Conservation (phyloP, 2,329 filamentous ascomycete genomes). For the Incumbomyces lentus region DNA sequence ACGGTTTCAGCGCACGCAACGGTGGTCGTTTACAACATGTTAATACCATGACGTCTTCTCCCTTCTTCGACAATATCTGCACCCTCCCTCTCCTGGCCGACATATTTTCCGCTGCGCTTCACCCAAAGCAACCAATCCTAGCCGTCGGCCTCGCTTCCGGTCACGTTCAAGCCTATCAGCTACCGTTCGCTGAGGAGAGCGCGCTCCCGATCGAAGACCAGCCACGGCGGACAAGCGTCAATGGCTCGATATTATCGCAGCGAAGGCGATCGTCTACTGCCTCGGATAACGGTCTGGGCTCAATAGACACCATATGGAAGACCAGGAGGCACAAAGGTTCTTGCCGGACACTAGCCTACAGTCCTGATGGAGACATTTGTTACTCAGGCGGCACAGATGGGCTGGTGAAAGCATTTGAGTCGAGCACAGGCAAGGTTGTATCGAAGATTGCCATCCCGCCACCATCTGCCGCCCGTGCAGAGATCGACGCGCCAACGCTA, state of each 20-base stretch:
- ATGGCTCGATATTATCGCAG: conserved; percentile 16
- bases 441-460: conserved; percentile 71
- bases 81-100: conserved; percentile 76
- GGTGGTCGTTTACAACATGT: neutral
- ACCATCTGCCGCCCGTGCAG: conserved; percentile 6
- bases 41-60: conserved; percentile 6
- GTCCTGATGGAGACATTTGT: conserved; percentile 61
- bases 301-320: conserved; percentile 74
- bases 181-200: conserved; percentile 47
- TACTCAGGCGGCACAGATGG: conserved; percentile 54
- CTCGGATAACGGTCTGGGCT: conserved; percentile 54
- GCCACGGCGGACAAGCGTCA: conserved; percentile 6
- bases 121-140: conserved; percentile 73
- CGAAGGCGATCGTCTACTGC: conserved; percentile 25
- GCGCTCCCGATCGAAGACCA: conserved; percentile 1
- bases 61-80: conserved; percentile 71
- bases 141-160: conserved; percentile 60
- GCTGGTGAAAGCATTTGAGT: conserved; percentile 50
- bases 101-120: conserved; percentile 77
- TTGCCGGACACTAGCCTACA: conserved; percentile 72
- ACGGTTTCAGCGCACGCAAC: too few relatives aligned
- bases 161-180: conserved; percentile 46
- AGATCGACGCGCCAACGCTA: conserved; percentile 62
- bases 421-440: conserved; percentile 54
- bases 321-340: conserved; percentile 89